Evolutionary conservation across 495 filamentous ascomycete genomes (phyloP).

Genomic region (Penicillium paxilli): DNA sequence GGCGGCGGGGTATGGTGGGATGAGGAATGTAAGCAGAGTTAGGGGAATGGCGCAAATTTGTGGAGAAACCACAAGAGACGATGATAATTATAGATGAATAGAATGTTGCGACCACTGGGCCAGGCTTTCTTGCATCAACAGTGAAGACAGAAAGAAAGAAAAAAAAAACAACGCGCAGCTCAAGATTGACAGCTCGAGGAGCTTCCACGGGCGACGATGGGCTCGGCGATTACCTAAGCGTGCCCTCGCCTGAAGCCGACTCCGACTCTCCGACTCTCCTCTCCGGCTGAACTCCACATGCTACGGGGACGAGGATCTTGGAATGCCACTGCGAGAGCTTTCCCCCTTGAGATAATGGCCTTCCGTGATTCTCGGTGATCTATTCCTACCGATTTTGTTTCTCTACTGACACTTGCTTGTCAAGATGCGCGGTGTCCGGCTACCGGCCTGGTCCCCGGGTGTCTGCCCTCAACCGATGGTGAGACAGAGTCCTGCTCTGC

Average conservation of each 20-base stretch:
- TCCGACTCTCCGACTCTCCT: conserved; percentile 12
- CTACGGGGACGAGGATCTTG: conserved; percentile 8
- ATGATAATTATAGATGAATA: background rate
- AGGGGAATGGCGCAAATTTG: background rate
- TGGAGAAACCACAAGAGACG: background rate
- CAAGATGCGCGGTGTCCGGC: conserved; percentile 45
- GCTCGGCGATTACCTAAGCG: conserved; percentile 4
- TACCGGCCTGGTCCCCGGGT: conserved; percentile 39
- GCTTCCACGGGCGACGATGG: conserved; percentile 39
- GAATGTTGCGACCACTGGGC: no score
- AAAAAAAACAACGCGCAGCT: conserved; percentile 16
- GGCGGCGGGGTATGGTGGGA: conserved; percentile 26
- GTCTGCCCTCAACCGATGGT: conserved; percentile 24
- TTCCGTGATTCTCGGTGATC: conserved; percentile 26
- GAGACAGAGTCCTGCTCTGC: conserved; percentile 20
- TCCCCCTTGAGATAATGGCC: conserved; percentile 38
- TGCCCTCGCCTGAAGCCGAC: background rate
- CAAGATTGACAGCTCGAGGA: conserved; percentile 33
- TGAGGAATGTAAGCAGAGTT: background rate
- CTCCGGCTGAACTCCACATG: conserved; percentile 24
- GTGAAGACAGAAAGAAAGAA: background rate
- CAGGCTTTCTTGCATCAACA: no score
- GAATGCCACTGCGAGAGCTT: conserved; percentile 4
- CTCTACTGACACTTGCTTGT: conserved; percentile 16
- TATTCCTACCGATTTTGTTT: background rate